Percentiles rank a stretch among this genome's conserved stretches.
Conservation (phyloP, 352 stramenopile species). For the Globisporangium orthogonon region DNA sequence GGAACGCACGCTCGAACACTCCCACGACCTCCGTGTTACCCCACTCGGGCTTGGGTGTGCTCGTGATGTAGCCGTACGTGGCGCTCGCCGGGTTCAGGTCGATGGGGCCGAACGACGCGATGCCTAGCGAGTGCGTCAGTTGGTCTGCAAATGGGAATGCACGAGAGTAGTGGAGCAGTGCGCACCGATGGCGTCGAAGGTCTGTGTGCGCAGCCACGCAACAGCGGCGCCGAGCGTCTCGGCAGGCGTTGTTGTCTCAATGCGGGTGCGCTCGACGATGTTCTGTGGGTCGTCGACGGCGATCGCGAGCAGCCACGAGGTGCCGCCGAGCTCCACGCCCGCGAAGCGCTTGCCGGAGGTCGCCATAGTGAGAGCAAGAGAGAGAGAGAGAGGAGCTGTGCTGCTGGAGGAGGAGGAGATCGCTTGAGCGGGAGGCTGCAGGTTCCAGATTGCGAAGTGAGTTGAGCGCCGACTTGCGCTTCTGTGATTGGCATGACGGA, state of each 20-base stretch:
- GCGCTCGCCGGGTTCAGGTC: constrained; percentile 74
- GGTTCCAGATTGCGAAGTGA: no score
- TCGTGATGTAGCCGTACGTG: constrained; percentile 94
- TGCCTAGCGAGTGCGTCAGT: constrained; percentile 34
- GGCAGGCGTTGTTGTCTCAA: constrained; percentile 82
- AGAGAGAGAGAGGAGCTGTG: not conserved
- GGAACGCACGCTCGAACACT: constrained; percentile 71
- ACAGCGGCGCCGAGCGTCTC: constrained; percentile 79
- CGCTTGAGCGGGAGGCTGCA: no score
- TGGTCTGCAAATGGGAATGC: not conserved
- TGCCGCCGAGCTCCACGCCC: constrained; percentile 92
- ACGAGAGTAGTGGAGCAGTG: not conserved
- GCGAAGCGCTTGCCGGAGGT: constrained; percentile 25
- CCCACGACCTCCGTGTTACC: constrained; percentile 72
- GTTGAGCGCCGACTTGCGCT: no score
- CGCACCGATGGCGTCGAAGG: constrained; percentile 69
- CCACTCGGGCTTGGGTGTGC: constrained; percentile 94
- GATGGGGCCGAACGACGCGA: constrained; percentile 93
- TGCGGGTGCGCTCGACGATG: constrained; percentile 77
- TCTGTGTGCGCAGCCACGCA: constrained; percentile 77
- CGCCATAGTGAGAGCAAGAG: not conserved
- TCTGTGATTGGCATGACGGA: no score
- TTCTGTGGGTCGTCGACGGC: constrained; percentile 84
- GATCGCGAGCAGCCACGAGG: constrained; percentile 92
- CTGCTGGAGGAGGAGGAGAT: no score